Percentiles rank a stretch among this genome's conserved stretches.
Evolutionary conservation across 306 rosid species (phyloP).

Genomic region (Coriaria nepalensis): DNA sequence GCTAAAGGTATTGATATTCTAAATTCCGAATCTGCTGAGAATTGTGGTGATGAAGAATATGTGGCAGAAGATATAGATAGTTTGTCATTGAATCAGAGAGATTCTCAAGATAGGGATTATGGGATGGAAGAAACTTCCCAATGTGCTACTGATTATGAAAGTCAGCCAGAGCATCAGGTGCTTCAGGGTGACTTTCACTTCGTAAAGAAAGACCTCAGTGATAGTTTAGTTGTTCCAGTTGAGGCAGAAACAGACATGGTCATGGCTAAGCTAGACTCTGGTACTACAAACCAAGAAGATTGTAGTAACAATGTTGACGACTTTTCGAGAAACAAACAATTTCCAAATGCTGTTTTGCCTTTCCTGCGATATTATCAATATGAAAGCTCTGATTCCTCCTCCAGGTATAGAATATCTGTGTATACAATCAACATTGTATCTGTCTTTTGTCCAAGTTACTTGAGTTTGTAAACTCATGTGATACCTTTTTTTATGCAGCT

Average conservation of each 20-base stretch:
- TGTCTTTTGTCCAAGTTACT: constrained; percentile 8
- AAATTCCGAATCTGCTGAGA: constrained; percentile 39
- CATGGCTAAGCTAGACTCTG: constrained; percentile 30
- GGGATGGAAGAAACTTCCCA: constrained; percentile 27
- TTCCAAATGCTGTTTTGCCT: constrained; percentile 74
- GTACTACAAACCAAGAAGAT: constrained; percentile 29
- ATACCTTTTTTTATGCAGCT: constrained; percentile 37
- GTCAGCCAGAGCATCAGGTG: constrained; percentile 25
- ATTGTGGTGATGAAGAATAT: constrained; percentile 18
- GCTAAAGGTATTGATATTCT: constrained; percentile 51
- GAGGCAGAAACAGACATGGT: constrained; percentile 32
- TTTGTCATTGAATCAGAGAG: constrained; percentile 23
- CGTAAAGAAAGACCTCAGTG: constrained; percentile 16
- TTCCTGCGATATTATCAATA: constrained; percentile 74
- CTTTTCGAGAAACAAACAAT: constrained; percentile 44
- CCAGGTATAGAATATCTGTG: constrained; percentile 41
- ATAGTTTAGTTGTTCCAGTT: constrained; percentile 21
- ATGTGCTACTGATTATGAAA: constrained; percentile 20
- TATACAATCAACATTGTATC: constrained; percentile 2
- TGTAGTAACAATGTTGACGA: constrained; percentile 45
- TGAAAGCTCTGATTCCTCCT: constrained; percentile 97
- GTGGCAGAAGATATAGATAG: constrained; percentile 31
- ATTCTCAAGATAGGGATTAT: constrained; percentile 25
- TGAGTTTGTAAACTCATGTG: background rate
- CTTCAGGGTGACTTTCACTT: constrained; percentile 25